Percentiles rank a stretch among this genome's conserved stretches.
Conservation (phyloP, 129 eudicot species). For the Smallanthus sonchifolius region DNA sequence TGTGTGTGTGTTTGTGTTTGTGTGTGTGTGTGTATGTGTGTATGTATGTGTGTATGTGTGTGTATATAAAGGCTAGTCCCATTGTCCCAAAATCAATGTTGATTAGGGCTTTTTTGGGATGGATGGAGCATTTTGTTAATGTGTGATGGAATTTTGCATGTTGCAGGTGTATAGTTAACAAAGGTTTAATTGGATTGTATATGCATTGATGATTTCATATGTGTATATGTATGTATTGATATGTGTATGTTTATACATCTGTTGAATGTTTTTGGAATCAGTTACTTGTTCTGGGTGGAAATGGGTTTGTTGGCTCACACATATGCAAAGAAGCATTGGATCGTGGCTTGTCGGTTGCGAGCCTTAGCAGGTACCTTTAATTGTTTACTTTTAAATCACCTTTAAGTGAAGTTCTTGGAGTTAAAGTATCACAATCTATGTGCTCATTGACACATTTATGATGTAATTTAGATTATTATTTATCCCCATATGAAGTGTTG, state of each 20-base stretch:
- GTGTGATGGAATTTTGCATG: too few relatives aligned
- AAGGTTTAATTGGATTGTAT: too few relatives aligned
- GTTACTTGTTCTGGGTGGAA: slow-evolving; percentile 95
- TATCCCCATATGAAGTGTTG: background rate
- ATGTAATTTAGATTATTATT: background rate
- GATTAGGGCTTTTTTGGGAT: background rate
- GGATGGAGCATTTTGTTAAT: background rate
- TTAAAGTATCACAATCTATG: background rate
- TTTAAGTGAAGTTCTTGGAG: background rate
- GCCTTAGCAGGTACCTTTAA: slow-evolving; percentile 82
- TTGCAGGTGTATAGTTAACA: too few relatives aligned
- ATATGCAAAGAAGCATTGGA: slow-evolving; percentile 81
- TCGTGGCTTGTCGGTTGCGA: slow-evolving; percentile 75
- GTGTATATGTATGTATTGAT: background rate
- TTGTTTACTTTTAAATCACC: background rate
- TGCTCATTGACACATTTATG: slow-evolving; percentile 20
- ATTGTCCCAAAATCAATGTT: background rate
- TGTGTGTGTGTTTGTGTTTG: background rate
- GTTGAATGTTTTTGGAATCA: slow-evolving; percentile 24
- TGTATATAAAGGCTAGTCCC: background rate
- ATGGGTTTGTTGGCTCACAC: slow-evolving; percentile 96
- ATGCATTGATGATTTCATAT: background rate
- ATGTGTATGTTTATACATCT: background rate
- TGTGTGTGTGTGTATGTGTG: background rate
- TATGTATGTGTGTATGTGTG: background rate